Conservation (phyloP, 495 filamentous ascomycete genomes). For the Chaetomium cochliodes region DNA sequence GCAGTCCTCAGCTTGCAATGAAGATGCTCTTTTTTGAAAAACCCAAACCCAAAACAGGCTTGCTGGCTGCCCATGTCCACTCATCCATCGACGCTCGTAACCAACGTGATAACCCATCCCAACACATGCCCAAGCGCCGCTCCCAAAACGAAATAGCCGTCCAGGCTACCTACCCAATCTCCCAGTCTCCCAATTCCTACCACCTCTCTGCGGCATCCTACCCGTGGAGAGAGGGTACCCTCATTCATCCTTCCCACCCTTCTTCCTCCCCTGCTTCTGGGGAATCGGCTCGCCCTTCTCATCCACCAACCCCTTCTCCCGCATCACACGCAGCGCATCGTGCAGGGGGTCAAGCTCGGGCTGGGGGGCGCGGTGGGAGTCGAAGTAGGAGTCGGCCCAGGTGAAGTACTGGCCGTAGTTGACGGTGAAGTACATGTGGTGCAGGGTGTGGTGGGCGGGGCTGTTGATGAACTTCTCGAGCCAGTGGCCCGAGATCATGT, state of each 20-base stretch:
- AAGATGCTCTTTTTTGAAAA: not conserved
- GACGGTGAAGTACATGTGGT: conserved; percentile 33
- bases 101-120: not conserved
- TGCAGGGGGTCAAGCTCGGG: conserved; percentile 27
- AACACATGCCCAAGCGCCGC: conserved; percentile 5
- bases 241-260: conserved; percentile 17
- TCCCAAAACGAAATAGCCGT: not conserved
- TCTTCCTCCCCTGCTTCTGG: conserved; percentile 10
- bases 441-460: conserved; percentile 30
- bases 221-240: too few species aligned
- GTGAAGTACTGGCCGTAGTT: conserved; percentile 33
- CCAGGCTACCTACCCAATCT: not conserved
- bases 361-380: conserved; percentile 24
- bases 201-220: too few species aligned
- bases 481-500: conserved; percentile 32
- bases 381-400: conserved; percentile 29
- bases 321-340: conserved; percentile 27
- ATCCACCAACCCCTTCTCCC: conserved; percentile 29
- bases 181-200: not conserved
- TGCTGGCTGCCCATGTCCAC: not conserved
- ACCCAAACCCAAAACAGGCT: not conserved
- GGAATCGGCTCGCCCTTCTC: conserved; percentile 28
- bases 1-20: conserved; percentile 1
- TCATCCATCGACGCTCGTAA: not conserved
- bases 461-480: conserved; percentile 31